Evolutionary conservation across 2,329 filamentous ascomycete species (phyloP), one percentile per base, ranked within the genome.

Genomic region (Diplodia intermedia): DNA sequence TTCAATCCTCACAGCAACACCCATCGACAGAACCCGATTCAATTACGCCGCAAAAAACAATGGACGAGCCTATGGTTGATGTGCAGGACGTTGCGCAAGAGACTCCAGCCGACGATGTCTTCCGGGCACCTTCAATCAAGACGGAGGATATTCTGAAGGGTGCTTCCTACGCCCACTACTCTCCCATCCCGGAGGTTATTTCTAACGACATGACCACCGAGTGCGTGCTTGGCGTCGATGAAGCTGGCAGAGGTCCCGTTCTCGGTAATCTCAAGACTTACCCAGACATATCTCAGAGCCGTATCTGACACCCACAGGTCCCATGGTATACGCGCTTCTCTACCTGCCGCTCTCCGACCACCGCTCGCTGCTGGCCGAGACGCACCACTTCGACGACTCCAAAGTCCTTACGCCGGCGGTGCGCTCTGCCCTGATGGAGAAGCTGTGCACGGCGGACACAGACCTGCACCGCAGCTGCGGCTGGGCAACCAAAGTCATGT

Each of bases 161-260:
- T 68, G 77, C 77, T 54, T 83, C 82, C 63, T 84, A 85, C 70
- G 81, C 83, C 11, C 79, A 85, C 70, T 82, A 80, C 68, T 83
- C 82, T 12, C 73, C 79, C 1, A 78, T 84, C 18, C 82, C 83
- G 4, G 68, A 74, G 50, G 73, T 75, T 18, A 75, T 84, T 20
- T 70, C 74, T 23, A 71, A 79, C 8, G 79, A 83, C 71, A 79
- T 81, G 77, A 75, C 75, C 20, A 86, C 84, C 68, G 86, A 89
- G 75, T 95, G 92, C 79, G 90, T 91, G 23, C 85, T 98, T 26
- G 94, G 94, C 70, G 90, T 98, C 62, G 94, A 98, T 79, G 94
- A 98, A 83, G 94, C 94, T 72, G 94, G 94, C 55, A 89, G 94
- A 75, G 94, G 94, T 1, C 94, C 94, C 29, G 94, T 97, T n/a